A percentile compares a stretch with the other conserved stretches of the same genome.
Evolutionary conservation across 2,329 filamentous ascomycete species (phyloP).

Genomic region (Trichocomaceae sp.): DNA sequence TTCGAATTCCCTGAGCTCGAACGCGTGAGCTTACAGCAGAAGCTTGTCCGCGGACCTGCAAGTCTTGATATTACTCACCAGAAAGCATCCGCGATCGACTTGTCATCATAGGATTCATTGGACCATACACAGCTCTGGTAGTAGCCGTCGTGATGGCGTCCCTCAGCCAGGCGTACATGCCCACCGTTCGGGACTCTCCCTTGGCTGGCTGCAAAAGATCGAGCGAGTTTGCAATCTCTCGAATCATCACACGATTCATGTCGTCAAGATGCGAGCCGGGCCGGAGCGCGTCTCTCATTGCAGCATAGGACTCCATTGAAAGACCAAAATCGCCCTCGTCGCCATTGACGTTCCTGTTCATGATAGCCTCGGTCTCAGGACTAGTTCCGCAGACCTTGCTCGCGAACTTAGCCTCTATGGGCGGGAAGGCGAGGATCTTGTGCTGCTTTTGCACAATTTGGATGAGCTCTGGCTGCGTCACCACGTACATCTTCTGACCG

Average conservation of each 20-base stretch:
- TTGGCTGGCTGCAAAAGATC: background rate
- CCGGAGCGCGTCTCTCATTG: background rate
- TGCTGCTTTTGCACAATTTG: conserved; percentile 1
- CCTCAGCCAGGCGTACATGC: conserved; percentile 1
- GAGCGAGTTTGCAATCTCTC: background rate
- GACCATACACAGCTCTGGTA: conserved; percentile 2
- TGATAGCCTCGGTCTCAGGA: conserved; percentile 1
- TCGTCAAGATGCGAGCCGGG: background rate
- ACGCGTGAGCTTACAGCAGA: no score
- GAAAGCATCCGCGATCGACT: conserved; percentile 2
- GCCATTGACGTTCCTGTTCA: conserved; percentile 1
- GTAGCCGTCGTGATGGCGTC: conserved; percentile 3
- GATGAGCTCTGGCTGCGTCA: conserved; percentile 2
- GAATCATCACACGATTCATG: conserved; percentile 1
- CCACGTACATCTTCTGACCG: conserved; percentile 4
- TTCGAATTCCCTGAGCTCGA: conserved; percentile 2
- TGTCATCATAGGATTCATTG: conserved; percentile 5
- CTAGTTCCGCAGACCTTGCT: background rate
- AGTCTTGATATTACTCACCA: background rate
- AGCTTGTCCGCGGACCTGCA: no score
- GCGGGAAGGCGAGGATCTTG: conserved; percentile 3
- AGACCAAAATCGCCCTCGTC: conserved; percentile 5
- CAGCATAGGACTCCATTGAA: conserved; percentile 2
- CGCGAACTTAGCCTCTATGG: background rate
- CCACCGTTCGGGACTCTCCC: background rate